Conservation (phyloP, 306 rosid species). For the Astragalus membranaceus region DNA sequence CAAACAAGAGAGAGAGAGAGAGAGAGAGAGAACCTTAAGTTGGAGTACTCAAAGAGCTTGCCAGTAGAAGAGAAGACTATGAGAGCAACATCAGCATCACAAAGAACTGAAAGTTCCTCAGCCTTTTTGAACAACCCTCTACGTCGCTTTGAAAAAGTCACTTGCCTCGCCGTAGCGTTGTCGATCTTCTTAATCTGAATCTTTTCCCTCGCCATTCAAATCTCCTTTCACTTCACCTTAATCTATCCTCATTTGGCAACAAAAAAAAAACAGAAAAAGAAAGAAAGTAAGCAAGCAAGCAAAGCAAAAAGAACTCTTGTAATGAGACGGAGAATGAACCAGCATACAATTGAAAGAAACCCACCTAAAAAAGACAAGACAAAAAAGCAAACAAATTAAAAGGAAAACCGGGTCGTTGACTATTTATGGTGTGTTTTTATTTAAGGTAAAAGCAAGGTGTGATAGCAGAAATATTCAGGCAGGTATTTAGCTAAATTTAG, state of each 20-base stretch:
- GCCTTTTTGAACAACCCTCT: constrained; percentile 90
- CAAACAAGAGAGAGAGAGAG: background rate
- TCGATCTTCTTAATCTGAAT: constrained; percentile 95
- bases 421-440: constrained; percentile 21
- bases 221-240: constrained; percentile 6
- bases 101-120: constrained; percentile 86
- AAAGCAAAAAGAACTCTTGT: too few species aligned
- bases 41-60: constrained; percentile 77
- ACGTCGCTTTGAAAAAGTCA: constrained; percentile 84
- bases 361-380: constrained; percentile 25
- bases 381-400: background rate
- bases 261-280: background rate
- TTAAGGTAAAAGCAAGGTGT: constrained; percentile 16
- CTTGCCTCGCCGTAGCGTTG: constrained; percentile 89
- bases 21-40: constrained; percentile 47
- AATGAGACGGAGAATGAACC: constrained; percentile 27
- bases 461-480: background rate
- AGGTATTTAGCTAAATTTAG: constrained; percentile 46
- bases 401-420: constrained; percentile 6
- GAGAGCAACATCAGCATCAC: constrained; percentile 92
- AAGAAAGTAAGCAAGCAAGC: background rate
- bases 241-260: constrained; percentile 1
- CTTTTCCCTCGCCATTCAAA: constrained; percentile 80
- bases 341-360: constrained; percentile 14
- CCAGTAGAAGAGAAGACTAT: constrained; percentile 79